These are phyloP conservation scores for Sporobolomyces pararoseus DNA, from an alignment of 768 basidiomycete genomes.

Conservation along the genomic window DNA sequence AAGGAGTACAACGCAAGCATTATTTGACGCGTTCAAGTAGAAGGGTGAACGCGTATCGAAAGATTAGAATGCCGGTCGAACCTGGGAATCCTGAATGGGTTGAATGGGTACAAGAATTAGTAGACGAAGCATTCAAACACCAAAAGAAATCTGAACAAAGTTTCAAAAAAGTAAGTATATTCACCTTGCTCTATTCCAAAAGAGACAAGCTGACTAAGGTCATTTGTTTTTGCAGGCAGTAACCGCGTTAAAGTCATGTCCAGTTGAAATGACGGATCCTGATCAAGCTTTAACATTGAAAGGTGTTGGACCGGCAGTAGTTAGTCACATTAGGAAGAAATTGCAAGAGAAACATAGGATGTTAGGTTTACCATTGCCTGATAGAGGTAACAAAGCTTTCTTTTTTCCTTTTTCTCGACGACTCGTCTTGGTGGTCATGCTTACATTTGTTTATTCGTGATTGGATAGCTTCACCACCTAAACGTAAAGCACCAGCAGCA, in stretches of 20 bases:
- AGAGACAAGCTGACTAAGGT: too few relatives aligned
- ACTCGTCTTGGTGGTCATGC: background rate
- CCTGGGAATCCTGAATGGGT: conserved; percentile 38
- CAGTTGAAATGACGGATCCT: conserved; percentile 21
- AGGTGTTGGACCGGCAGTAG: conserved; percentile 26
- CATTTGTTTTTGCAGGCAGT: conserved; percentile 36
- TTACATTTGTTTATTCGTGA: background rate
- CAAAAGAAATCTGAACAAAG: conserved; percentile 17
- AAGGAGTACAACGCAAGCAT: too few relatives aligned
- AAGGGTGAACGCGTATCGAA: too few relatives aligned
- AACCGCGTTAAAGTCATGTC: conserved; percentile 13
- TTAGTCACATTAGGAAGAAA: background rate
- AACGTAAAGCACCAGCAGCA: background rate
- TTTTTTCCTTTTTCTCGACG: too few relatives aligned
- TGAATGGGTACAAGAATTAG: conserved; percentile 28
- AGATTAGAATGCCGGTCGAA: too few relatives aligned
- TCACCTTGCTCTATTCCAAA: background rate
- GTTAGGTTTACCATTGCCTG: conserved; percentile 19
- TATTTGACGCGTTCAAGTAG: too few relatives aligned
- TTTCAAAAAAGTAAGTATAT: conserved; percentile 26
- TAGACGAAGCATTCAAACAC: too few relatives aligned
- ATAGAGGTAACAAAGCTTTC: conserved; percentile 27
- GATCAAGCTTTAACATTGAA: conserved; percentile 18
- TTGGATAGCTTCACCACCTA: background rate
- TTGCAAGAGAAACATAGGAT: conserved; percentile 2